Percentiles rank a stretch among this genome's conserved stretches.
These are phyloP conservation scores for Anthostomella pinea DNA, from an alignment of 2,329 filamentous ascomycete genomes.

Conservation along the genomic window DNA sequence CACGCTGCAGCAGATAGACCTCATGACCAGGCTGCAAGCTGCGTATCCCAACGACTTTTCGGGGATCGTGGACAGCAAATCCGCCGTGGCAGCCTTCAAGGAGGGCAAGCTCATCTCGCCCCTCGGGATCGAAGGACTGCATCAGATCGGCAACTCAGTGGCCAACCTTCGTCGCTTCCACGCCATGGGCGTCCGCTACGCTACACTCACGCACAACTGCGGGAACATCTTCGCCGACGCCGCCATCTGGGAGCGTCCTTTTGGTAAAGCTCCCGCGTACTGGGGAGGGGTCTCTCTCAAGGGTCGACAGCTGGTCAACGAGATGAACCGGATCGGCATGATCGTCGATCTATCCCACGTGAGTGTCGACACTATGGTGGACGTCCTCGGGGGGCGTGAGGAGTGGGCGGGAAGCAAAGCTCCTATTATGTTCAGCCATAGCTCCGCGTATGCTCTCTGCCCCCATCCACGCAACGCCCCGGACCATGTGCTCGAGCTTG, in stretches of 20 bases:
- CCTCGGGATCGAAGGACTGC: slow-evolving; percentile 80
- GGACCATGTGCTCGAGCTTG: slow-evolving; percentile 74
- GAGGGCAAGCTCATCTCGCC: slow-evolving; percentile 69
- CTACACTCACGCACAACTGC: slow-evolving; percentile 89
- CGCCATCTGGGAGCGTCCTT: slow-evolving; percentile 59
- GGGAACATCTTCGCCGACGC: slow-evolving; percentile 88
- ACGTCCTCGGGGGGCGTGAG: slow-evolving; percentile 64
- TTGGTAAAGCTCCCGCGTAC: slow-evolving; percentile 51
- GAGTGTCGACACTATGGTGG: slow-evolving; percentile 77
- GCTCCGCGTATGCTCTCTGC: slow-evolving; percentile 75
- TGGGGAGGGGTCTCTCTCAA: slow-evolving; percentile 71
- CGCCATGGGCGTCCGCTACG: slow-evolving; percentile 78
- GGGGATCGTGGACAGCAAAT: slow-evolving; percentile 54
- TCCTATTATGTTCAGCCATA: slow-evolving; percentile 87
- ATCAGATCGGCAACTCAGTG: slow-evolving; percentile 86
- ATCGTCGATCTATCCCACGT: slow-evolving; percentile 85
- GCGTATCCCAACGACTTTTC: slow-evolving; percentile 58
- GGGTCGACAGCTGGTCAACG: slow-evolving; percentile 67
- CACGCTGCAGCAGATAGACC: slow-evolving; percentile 64
- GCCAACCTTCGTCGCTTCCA: slow-evolving; percentile 74
- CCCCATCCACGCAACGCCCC: slow-evolving; percentile 89
- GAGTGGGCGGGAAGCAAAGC: slow-evolving; percentile 72
- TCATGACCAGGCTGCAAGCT: slow-evolving; percentile 57
- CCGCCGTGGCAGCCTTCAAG: slow-evolving; percentile 60
- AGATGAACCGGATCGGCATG: slow-evolving; percentile 95